Base-by-base conservation (phyloP, 768 basidiomycete genomes). In the Termitomyces sp. region DNA sequence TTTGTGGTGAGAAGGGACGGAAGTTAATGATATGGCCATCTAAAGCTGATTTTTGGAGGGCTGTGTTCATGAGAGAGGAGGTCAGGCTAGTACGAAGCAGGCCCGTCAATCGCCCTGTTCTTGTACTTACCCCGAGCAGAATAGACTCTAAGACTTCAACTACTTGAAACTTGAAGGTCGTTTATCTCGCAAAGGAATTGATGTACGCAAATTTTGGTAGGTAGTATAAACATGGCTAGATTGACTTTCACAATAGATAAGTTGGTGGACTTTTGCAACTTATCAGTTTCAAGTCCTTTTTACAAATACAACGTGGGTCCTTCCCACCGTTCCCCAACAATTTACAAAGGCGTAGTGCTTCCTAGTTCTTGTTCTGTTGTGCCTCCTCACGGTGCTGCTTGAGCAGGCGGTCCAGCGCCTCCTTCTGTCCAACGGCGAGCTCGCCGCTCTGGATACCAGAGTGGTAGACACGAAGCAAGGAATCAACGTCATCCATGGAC, bases 401-500 rank as follows among this genome's bases (percentile, higher is more conserved):
- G 62, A 98, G 80, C 33, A 98, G 78, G 57, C 86, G 81, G 71
- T 98, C 94, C 31, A 98, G 80, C 5, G 91, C 87, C 67, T 90
- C 88, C 74, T 87, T 89, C 74, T 98, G 91, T n/a, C 97, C 94
- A 43, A 98, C 88, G 45, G 84, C 85, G 65, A 99, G 89, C 69
- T 91, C 86, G 56, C 97, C 97, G 38, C 87, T 87, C 67, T 89
- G 86, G 70, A 98, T 94, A 35, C 89, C 94, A 53, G 89, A 89
- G 78, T 98, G 94, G 74, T 97, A 98, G 41, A 98, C 82, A 68
- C 97, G 91, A 45, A 99, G 82, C 38, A 99, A 85, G 33, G 93
- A 91, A 73, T 99, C 97, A 59, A 99, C 97, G 68, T 98, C 96
- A 67, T 98, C 95, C 94, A 99, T 98, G 12, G 91, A 93, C 71